Evolutionary conservation across 108 stramenopile genomes (phyloP), one percentile per base, ranked within the genome.

Genomic region (Schizochytrium sp.): DNA sequence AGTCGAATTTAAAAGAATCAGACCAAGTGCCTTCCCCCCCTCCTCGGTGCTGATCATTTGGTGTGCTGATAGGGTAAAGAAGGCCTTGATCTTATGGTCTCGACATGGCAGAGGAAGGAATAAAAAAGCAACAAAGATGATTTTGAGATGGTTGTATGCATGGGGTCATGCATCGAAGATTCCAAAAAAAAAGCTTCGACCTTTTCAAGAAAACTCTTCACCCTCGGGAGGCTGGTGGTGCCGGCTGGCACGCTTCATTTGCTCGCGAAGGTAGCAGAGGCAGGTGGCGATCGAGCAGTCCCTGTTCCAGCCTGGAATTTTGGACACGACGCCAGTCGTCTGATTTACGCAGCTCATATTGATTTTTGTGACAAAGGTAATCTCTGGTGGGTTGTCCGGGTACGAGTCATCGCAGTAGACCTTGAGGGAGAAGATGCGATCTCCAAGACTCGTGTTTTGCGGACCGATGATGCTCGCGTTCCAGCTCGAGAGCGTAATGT

Each of bases 251-350:
- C 51, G 45, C 51, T 53, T 83, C 76, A 83, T 83, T 23, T 83
- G 76, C 76, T 83, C 76, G 28, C 76, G 76, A 12, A 83, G 51
- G 51, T 83, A 83, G 76, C 76, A 83, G 48, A 83, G 51, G 76
- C 76, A 83, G 51, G 76, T 83, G 10, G 76, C 76, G n/a, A 83
- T 83, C 1, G 76, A 83, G 76, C 76, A 83, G 76, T 83, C 76
- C 1, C 76, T 43, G 51, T 83, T 83, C 76, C 76, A 83, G 28
- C 76, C 76, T 8, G 76, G 76, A 18, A 83, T 83, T 12, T 23
- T 10, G 23, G 76, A 47, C 10, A 83, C 76, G 16, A 16, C n/a
- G 45, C 76, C 76, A 2, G 6, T 12, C 19, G 76, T 21, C 51
- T 83, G 76, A 4, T 83, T 28, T 8, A 83, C 76, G 51, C 76